These are phyloP conservation scores for Oldenlandia corymbosa DNA, from an alignment of 257 asterid species.

Conservation along the genomic window DNA sequence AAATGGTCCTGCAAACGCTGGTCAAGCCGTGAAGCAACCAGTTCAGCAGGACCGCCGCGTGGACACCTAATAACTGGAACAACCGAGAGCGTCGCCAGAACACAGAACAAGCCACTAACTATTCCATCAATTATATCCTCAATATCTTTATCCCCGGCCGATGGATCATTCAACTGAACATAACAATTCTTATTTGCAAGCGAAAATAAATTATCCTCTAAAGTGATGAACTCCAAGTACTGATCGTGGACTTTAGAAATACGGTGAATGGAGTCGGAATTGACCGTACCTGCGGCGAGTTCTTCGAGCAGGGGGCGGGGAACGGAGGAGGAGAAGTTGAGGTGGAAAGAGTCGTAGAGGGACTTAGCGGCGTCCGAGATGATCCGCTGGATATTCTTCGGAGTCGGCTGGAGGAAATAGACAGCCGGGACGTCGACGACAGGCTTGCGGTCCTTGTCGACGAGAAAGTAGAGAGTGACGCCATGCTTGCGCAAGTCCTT, in stretches of 20 bases:
- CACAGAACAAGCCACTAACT: constrained; percentile 84
- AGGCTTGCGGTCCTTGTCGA: constrained; percentile 95
- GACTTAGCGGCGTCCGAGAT: constrained; percentile 64
- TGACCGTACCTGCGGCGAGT: constrained; percentile 77
- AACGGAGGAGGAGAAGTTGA: constrained; percentile 89
- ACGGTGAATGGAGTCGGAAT: constrained; percentile 76
- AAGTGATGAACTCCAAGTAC: constrained; percentile 85
- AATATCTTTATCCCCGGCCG: constrained; percentile 87
- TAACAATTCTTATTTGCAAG: constrained; percentile 85
- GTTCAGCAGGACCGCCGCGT: constrained; percentile 97
- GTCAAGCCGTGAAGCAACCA: constrained; percentile 87
- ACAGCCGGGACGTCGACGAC: constrained; percentile 95
- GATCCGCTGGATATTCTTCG: constrained; percentile 62
- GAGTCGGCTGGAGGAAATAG: constrained; percentile 83
- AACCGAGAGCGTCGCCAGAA: constrained; percentile 92
- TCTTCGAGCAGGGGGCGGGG: constrained; percentile 89
- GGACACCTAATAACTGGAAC: constrained; percentile 94
- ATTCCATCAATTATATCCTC: constrained; percentile 74
- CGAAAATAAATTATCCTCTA: constrained; percentile 80
- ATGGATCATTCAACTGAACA: constrained; percentile 90
- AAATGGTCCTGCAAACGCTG: constrained; percentile 90
- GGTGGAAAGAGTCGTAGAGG: constrained; percentile 80
- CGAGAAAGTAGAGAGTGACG: constrained; percentile 83
- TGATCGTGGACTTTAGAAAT: constrained; percentile 93
- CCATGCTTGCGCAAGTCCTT: constrained; percentile 98